Evolutionary conservation across 345 rosid genomes (phyloP).

Genomic region (Bretschneidera sinensis): DNA sequence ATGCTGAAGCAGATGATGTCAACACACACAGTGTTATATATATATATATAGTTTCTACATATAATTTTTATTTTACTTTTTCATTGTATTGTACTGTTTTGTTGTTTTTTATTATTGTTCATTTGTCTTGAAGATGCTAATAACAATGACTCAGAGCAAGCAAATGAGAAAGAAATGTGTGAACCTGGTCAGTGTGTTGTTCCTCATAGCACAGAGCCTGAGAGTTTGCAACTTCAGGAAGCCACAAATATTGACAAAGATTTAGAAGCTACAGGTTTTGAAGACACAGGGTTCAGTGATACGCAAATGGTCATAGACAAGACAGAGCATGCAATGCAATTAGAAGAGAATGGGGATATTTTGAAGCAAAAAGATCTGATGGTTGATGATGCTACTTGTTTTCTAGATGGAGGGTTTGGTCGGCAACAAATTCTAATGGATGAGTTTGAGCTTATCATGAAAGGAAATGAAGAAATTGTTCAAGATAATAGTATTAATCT

Average conservation of each 20-base stretch:
- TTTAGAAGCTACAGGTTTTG: conserved; percentile 11
- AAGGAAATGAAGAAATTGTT: conserved; percentile 28
- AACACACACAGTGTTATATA: background rate
- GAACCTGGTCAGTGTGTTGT: conserved; percentile 16
- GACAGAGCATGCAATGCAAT: conserved; percentile 27
- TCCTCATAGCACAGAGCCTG: conserved; percentile 12
- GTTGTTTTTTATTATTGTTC: conserved; percentile 10
- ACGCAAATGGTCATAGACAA: conserved; percentile 22
- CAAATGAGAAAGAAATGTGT: conserved; percentile 14
- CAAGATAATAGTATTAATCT: conserved; percentile 23
- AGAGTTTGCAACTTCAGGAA: conserved; percentile 10
- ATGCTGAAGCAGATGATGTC: too few relatives aligned
- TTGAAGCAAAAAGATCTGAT: too few relatives aligned
- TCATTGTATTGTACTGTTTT: background rate
- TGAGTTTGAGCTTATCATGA: conserved; percentile 42
- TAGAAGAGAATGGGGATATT: conserved; percentile 27
- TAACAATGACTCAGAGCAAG: conserved; percentile 16
- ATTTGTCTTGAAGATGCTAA: conserved; percentile 21
- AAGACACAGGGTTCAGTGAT: conserved; percentile 15
- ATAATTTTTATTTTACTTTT: background rate
- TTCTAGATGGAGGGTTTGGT: conserved; percentile 26
- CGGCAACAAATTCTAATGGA: conserved; percentile 34
- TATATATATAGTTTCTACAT: background rate
- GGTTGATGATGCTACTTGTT: conserved; percentile 21
- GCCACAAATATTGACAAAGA: conserved; percentile 12